Evolutionary conservation across 768 basidiomycete genomes (phyloP), one percentile per base, ranked within the genome.

Genomic region (Lanmaoa rubissima): DNA sequence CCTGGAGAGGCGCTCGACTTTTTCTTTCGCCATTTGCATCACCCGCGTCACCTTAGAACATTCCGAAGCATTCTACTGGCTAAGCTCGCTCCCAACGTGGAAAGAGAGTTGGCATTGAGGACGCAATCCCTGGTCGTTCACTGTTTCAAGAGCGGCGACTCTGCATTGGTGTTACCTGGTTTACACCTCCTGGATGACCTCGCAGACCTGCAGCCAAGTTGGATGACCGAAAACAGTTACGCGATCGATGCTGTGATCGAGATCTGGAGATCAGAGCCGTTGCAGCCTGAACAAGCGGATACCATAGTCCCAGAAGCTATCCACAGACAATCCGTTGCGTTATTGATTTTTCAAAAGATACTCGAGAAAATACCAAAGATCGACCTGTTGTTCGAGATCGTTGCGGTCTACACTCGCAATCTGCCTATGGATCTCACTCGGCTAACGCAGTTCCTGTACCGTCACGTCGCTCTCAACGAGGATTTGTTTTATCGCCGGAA

Each of bases 381-480:
- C 46, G 92, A 96, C 64, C 75, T 99, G 8, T 75, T 98, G 11
- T 97, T 97, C 70, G 93, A 95, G 54, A 76, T 97, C 38, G 85
- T 92, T 47, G 84, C 85, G 12, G 75, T 94, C 46, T 98, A 87
- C 74, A 85, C 87, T 26, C 86, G 88, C 60, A 82, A 86, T 57
- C 80, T 91, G 11, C 86, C 90, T 5, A 84, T 94, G 70, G 95
- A 98, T 67, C 76, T 91, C 17, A 82, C 92, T 32, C 82, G 78
- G 41, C 77, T 90, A 17, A 86, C 89, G 0, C 86, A 87, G 53
- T 98, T 97, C 77, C 81, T 99, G 4, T 96, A 94, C 66, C 76
- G 80, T 13, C 89, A 93, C 64, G 89, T 95, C 28, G 91, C 94
- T 2, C 74, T 90, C 48, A 88, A 81, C 66, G 77, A 84, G 26